Conservation (phyloP, 129 eudicot genomes). For the Centaurea solstitialis region DNA sequence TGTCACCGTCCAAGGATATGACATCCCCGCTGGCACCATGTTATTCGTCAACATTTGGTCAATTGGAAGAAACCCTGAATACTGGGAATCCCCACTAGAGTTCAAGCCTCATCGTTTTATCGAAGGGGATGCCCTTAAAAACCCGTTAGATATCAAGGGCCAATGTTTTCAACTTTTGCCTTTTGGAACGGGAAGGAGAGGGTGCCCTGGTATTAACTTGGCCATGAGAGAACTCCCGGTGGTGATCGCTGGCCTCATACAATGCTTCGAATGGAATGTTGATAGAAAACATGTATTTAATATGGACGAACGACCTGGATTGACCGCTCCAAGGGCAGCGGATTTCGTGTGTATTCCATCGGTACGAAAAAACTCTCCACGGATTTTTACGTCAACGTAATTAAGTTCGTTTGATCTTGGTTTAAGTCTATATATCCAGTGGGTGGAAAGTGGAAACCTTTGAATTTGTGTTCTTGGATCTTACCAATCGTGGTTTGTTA, state of each 20-base stretch:
- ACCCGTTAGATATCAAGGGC: slow-evolving; percentile 47
- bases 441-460: no score
- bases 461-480: no score
- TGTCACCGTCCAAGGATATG: slow-evolving; percentile 39
- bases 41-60: slow-evolving; percentile 58
- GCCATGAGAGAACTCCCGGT: slow-evolving; percentile 40
- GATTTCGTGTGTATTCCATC: slow-evolving; percentile 43
- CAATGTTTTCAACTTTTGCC: slow-evolving; percentile 56
- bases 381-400: neutral
- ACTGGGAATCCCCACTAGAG: slow-evolving; percentile 51
- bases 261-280: slow-evolving; percentile 60
- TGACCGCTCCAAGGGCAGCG: slow-evolving; percentile 55
- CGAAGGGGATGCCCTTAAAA: slow-evolving; percentile 2
- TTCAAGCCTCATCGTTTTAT: slow-evolving; percentile 50
- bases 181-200: slow-evolving; percentile 58
- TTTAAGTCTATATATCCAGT: no score
- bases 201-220: slow-evolving; percentile 55
- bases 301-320: slow-evolving; percentile 51
- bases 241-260: slow-evolving; percentile 43
- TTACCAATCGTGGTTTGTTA: no score
- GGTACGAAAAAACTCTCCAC: slow-evolving; percentile 12
- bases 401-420: neutral
- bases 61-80: slow-evolving; percentile 45
- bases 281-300: slow-evolving; percentile 6
- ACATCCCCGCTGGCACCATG: slow-evolving; percentile 36